Conservation (phyloP, 805 yeast species). For the Yamadazyma kitorensis region DNA sequence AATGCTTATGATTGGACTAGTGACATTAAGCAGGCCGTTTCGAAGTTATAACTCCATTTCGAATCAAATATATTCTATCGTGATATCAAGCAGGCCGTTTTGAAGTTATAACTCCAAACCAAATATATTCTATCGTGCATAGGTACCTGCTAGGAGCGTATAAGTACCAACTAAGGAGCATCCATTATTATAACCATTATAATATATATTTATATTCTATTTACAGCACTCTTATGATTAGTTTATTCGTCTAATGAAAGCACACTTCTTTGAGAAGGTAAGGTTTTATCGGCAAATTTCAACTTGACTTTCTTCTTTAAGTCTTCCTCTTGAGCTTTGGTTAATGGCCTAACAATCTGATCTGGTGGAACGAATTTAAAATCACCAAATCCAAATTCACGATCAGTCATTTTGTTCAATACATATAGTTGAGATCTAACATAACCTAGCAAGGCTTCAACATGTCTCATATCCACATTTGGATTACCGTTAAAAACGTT, state of each 20-base stretch:
- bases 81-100: no score
- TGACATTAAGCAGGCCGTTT: no score
- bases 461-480: slow-evolving; percentile 73
- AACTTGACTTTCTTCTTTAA: slow-evolving; percentile 49
- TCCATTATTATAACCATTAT: no score
- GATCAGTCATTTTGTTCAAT: slow-evolving; percentile 77
- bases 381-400: slow-evolving; percentile 90
- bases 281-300: slow-evolving; percentile 49
- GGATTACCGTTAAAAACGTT: slow-evolving; percentile 85
- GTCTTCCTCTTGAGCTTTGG: slow-evolving; percentile 58
- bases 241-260: slow-evolving; percentile 41
- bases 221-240: neutral
- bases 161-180: no score
- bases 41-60: no score
- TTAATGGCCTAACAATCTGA: slow-evolving; percentile 69
- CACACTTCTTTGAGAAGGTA: slow-evolving; percentile 58
- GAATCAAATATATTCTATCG: no score
- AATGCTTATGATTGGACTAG: slow-evolving; percentile 34
- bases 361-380: slow-evolving; percentile 83
- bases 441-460: slow-evolving; percentile 88
- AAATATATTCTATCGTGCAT: no score
- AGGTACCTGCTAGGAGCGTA: no score
- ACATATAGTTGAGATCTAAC: slow-evolving; percentile 88
- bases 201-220: slow-evolving; percentile 1
- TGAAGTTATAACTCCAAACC: no score